phyloP scores from a whole-genome alignment of 768 basidiomycete genomes.

The Rhodocollybia butyracea region DNA sequence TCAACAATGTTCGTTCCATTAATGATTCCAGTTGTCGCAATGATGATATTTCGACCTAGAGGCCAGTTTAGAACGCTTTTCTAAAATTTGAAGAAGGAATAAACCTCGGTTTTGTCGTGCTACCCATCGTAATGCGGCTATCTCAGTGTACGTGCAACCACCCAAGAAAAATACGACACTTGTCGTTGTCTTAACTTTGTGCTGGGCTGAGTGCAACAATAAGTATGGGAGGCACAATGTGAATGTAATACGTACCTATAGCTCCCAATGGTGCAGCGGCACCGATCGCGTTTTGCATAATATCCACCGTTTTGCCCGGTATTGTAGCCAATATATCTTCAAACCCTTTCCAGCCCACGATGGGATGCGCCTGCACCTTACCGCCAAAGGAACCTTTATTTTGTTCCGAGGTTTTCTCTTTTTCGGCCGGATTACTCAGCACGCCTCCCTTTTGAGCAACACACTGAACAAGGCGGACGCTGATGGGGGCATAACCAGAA shows the following conservation, averaged over 20 bases:
- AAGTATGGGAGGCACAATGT: not conserved
- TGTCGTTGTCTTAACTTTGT: conserved; percentile 64
- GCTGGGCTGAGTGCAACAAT: conserved; percentile 30
- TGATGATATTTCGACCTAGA: conserved; percentile 80
- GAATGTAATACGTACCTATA: conserved; percentile 12
- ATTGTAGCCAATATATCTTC: conserved; percentile 84
- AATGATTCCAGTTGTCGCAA: conserved; percentile 90
- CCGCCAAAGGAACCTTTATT: conserved; percentile 28
- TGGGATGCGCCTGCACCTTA: conserved; percentile 82
- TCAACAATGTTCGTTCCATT: conserved; percentile 74
- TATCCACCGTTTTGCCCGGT: conserved; percentile 85
- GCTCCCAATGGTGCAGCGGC: not conserved
- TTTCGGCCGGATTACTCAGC: conserved; percentile 73
- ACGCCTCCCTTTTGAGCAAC: conserved; percentile 89
- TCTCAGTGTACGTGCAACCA: conserved; percentile 96
- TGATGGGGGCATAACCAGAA: conserved; percentile 95
- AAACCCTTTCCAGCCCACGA: conserved; percentile 96
- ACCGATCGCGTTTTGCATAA: conserved; percentile 43
- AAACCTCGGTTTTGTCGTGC: conserved; percentile 78
- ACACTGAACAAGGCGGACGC: conserved; percentile 89
- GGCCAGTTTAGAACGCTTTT: conserved; percentile 8
- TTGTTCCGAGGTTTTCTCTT: conserved; percentile 35
- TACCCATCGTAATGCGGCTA: conserved; percentile 93
- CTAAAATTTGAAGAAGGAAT: conserved; percentile 14
- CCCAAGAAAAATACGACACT: conserved; percentile 97